Base-by-base conservation (phyloP, 768 basidiomycete species). In the Lepiota brunneoincarnata region DNA sequence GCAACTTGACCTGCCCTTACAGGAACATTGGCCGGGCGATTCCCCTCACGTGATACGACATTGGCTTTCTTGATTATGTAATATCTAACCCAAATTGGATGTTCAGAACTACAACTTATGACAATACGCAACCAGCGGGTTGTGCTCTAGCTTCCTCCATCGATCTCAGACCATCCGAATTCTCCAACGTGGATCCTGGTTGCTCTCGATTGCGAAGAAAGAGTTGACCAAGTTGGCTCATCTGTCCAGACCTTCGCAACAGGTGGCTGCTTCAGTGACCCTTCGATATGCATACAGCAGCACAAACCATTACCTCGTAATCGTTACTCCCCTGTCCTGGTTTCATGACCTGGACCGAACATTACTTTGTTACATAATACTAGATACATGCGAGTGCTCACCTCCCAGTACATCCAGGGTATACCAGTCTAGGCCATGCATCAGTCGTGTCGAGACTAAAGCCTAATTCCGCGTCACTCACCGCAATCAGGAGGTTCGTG, bases 401-500 rank as follows among this genome's bases (percentile, higher is more conserved):
- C 60, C 57, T 65, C 64, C 64, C 64, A 65, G 37, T 63, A 65
- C 61, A 63, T 63, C 64, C 62, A 65, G 10, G 64, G 62, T 6
- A 65, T 59, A 18, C 64, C 64, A 24, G 62, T 63, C 59, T 63
- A 4, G 4, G 31, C 31, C 31, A 10, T 31, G 7, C 7, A 43
- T 15, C 18, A 42, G 28, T 31, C n/a, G 15, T 14, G 11, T 21
- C 17, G 20, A 53, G n/a, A 21, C 10, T 37, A 31, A 9, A 3
- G 11, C 31, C 3, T 9, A 9, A 10, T 31, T 31, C 7, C 6
- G 11, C 14, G 36, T 14, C 18, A 58, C 67, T 3, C 62, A 70
- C 59, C 46, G 72, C 70, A 3, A 69, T 73, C 17, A 74, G 64
- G 47, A 56, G 70, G 56, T 71, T 66, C 12, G 73, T 74, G 38